Evolutionary conservation across 129 eudicot genomes (phyloP), one percentile per base, ranked within the genome.

Genomic region (Pulicaria dysenterica): DNA sequence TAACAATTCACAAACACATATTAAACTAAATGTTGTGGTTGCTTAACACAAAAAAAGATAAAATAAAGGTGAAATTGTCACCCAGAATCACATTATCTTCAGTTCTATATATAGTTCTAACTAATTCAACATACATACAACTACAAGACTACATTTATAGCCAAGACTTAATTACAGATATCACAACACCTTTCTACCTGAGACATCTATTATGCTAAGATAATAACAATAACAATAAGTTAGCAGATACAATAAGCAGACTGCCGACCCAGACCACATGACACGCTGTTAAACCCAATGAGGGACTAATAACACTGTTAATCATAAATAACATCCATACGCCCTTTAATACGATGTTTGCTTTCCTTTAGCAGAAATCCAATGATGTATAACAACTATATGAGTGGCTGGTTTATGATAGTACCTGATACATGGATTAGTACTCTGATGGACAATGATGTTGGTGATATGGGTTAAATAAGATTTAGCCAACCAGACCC

Each of bases 401-500:
- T 24, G 1, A 0, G 31, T 24, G 31, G 31, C 31, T 24, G 31
- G 1, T 24, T 39, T n/a, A 69, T 7, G n/a, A 37, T 0, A 36
- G 73, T 24, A 53, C 41, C 45, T 68, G 67, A 55, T 42, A 65
- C 44, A 34, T 53, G 58, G 4, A 50, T 37, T 51, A 10, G 10
- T 37, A 39, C 69, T 16, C 46, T 39, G 10, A 15, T 17, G 58
- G 63, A 55, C 14, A 10, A 54, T 38, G 10, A 5, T 24, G 38
- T 66, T 53, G 5, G 51, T 70, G 8, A 2, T 24, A 24, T 2
- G 5, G 17, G 62, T 4, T 39, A 31, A 14, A 6, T n/a, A 46
- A 57, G 36, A 67, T 39, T 78, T 72, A 91, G 74, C 82, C 76
- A 38, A 83, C 69, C 46, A 68, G 74, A 11, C 97, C 95, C 0